phyloP scores from a whole-genome alignment of 305 asterid species.

The Stenogyne calaminthoides region DNA sequence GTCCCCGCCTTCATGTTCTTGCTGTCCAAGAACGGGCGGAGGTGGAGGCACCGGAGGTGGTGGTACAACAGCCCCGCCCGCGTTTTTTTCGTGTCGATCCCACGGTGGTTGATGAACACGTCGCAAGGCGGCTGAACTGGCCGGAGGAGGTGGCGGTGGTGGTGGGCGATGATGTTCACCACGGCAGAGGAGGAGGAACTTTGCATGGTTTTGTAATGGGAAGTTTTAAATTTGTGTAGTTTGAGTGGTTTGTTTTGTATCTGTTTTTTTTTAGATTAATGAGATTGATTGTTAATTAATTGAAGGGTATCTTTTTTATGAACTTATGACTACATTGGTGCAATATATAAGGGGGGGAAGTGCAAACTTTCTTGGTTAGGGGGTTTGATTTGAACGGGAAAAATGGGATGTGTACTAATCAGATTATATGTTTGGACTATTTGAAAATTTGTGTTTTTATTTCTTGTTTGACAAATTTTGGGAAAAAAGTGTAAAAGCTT shows the following conservation, averaged over 20 bases:
- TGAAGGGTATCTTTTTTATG: slow-evolving; percentile 7
- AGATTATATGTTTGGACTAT: slow-evolving; percentile 38
- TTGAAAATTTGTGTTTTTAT: slow-evolving; percentile 5
- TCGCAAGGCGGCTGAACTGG: slow-evolving; percentile 39
- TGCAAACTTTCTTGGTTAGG: neutral
- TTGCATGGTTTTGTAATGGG: slow-evolving; percentile 45
- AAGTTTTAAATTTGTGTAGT: neutral
- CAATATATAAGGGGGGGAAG: neutral
- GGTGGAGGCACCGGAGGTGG: slow-evolving; percentile 45
- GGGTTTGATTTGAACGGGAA: slow-evolving; percentile 33
- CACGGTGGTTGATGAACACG: slow-evolving; percentile 77
- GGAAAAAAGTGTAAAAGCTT: slow-evolving; percentile 43
- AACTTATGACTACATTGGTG: neutral
- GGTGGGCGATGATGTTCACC: slow-evolving; percentile 28
- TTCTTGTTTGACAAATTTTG: slow-evolving; percentile 32
- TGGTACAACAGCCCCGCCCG: slow-evolving; percentile 64
- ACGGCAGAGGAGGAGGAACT: slow-evolving; percentile 47
- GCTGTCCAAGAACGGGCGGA: slow-evolving; percentile 75
- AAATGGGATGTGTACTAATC: slow-evolving; percentile 36
- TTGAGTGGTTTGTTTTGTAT: neutral
- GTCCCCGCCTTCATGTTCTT: slow-evolving; percentile 90
- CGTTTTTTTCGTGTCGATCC: slow-evolving; percentile 70
- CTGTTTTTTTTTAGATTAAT: neutral
- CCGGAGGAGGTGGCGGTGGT: slow-evolving; percentile 30
- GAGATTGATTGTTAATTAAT: neutral